Evolutionary conservation across 1,139 yeast species (phyloP), one percentile per base, ranked within the genome.

Genomic region (Scheffersomyces insectosa): DNA sequence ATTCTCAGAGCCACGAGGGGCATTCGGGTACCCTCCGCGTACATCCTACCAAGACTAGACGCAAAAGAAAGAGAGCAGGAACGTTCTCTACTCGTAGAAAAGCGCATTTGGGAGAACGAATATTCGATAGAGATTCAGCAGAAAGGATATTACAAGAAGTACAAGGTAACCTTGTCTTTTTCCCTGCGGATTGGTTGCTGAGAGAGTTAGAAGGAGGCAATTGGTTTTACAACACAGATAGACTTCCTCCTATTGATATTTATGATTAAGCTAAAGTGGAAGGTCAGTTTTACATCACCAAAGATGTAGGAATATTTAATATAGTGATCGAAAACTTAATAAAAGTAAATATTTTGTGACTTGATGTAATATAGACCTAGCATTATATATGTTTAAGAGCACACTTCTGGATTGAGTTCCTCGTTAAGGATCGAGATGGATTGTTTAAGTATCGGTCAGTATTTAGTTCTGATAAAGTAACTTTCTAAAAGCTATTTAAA

Each of bases 181-280:
- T 91, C 72, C 98, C 99, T 0, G 76, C 88, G 0, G 91, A 89
- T 47, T 95, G 99, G 99, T 75, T 95, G 40, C 72, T 80, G 56
- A 79, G 83, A 47, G 99, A 93, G 63, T 79, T 90, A 39, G 96
- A 90, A 43, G 81, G 87, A 5, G 93, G 88, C 20, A 93, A 95
- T 59, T 93, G 98, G 98, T 90, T 90, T 63, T 91, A 89, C 70
- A 88, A 85, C 54, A 85, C 95, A 42, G 99, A 93, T 61, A 82
- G 96, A 59, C 72, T 93, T 37, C 97, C 98, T 8, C 99, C 99
- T 2, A 82, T 93, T 46, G 98, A 93, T 62, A 93, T 93, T 43
- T 93, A 88, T 64, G 96, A 91, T 59, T 93, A 65, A 7, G 25
- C 9, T 5, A 7, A 20, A 6, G 25, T 6, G 25, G 25, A 5